Percentiles rank a stretch among this genome's conserved stretches.
phyloP scores from a whole-genome alignment of 345 rosid species.

The Combretum micranthum region DNA sequence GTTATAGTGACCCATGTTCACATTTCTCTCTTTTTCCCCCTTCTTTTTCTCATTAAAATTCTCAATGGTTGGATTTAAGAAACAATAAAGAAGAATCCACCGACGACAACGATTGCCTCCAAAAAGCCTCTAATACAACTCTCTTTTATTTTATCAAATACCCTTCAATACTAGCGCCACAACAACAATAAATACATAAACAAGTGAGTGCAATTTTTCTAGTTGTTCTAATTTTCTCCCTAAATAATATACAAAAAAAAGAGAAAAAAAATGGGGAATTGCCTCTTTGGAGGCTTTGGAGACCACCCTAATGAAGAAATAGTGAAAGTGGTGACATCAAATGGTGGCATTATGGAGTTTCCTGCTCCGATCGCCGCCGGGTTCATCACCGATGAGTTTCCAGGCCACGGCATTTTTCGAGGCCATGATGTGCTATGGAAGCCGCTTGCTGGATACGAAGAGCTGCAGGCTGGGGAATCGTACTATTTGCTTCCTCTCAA shows the following conservation, averaged over 20 bases:
- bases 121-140: conserved; percentile 3
- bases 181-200: background rate
- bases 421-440: conserved; percentile 41
- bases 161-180: background rate
- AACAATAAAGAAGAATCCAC: conserved; percentile 27
- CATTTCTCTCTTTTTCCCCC: conserved; percentile 4
- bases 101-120: conserved; percentile 18
- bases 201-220: no score
- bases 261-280: conserved; percentile 51
- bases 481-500: conserved; percentile 52
- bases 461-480: conserved; percentile 42
- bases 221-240: background rate
- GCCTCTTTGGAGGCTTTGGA: conserved; percentile 67
- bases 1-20: background rate
- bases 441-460: conserved; percentile 38
- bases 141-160: conserved; percentile 10
- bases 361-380: conserved; percentile 49
- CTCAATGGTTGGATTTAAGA: conserved; percentile 2
- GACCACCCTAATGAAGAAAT: conserved; percentile 19
- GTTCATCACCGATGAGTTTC: conserved; percentile 42
- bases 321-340: conserved; percentile 44
- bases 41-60: background rate
- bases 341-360: conserved; percentile 62
- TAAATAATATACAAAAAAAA: background rate
- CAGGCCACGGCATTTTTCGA: conserved; percentile 54